phyloP scores from a whole-genome alignment of 2,329 filamentous ascomycete genomes.

The Alternaria sp. region DNA sequence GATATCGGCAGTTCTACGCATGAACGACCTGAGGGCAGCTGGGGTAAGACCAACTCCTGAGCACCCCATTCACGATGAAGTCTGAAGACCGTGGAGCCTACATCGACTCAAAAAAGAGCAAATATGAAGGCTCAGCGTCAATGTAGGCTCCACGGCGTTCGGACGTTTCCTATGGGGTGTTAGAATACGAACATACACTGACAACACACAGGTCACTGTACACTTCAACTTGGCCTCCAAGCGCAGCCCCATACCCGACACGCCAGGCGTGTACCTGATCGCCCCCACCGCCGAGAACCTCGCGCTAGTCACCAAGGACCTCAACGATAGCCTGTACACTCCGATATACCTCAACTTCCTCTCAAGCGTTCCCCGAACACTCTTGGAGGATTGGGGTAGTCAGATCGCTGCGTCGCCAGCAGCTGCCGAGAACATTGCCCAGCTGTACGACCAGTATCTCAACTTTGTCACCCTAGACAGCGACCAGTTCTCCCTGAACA shows the following conservation, averaged over 20 bases:
- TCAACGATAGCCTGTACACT: conserved; percentile 81
- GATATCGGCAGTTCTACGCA: conserved; percentile 92
- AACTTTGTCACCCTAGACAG: conserved; percentile 2
- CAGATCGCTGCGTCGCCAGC: conserved; percentile 78
- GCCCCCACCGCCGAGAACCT: conserved; percentile 86
- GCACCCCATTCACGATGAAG: background rate
- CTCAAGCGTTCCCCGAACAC: conserved; percentile 84
- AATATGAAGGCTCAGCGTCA: too few relatives aligned
- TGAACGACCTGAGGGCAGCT: conserved; percentile 90
- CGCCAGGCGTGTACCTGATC: conserved; percentile 90
- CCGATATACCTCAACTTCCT: conserved; percentile 97
- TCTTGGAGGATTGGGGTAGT: conserved; percentile 92
- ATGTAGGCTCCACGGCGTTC: background rate
- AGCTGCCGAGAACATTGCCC: conserved; percentile 87
- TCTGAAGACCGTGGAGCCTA: background rate
- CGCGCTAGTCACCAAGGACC: conserved; percentile 80
- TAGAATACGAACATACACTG: conserved; percentile 47
- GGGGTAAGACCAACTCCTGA: conserved; percentile 58
- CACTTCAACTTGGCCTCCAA: conserved; percentile 72
- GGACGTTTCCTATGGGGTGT: background rate
- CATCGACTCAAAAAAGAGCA: background rate
- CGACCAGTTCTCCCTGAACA: conserved; percentile 64
- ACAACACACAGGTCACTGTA: conserved; percentile 64
- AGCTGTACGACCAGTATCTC: conserved; percentile 80
- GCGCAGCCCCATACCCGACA: conserved; percentile 80